Conservation (phyloP, 1,284 basidiomycete genomes). For the Tylopilus microsporus region DNA sequence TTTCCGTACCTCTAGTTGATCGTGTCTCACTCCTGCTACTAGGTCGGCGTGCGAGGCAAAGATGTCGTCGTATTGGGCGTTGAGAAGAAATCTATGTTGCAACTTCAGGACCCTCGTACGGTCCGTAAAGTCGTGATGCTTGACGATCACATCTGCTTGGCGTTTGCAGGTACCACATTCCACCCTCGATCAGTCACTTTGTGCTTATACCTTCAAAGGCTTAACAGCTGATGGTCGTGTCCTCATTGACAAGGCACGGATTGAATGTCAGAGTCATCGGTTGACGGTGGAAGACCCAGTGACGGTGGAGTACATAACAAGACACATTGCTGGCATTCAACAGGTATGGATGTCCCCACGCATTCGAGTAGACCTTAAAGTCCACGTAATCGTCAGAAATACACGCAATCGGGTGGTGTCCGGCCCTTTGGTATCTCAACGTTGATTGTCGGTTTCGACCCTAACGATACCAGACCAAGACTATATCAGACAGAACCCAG, state of each 20-base stretch:
- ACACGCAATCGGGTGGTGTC: constrained; percentile 99
- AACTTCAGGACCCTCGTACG: constrained; percentile 96
- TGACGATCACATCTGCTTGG: constrained; percentile 96
- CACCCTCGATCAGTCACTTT: constrained; percentile 2
- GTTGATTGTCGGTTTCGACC: constrained; percentile 95
- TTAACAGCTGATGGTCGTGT: constrained; percentile 97
- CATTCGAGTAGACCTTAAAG: neutral
- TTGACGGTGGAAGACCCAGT: constrained; percentile 98
- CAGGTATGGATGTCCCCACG: constrained; percentile 55
- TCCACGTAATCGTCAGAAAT: constrained; percentile 54
- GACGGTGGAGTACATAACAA: constrained; percentile 96
- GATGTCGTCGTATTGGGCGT: constrained; percentile 96
- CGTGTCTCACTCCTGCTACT: constrained; percentile 10
- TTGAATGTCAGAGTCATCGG: constrained; percentile 97
- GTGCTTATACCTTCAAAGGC: constrained; percentile 47
- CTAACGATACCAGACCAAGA: constrained; percentile 81
- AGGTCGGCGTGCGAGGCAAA: constrained; percentile 95
- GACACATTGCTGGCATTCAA: constrained; percentile 96
- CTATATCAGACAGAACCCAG: constrained; percentile 97
- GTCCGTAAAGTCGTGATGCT: constrained; percentile 98
- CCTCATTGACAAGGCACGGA: constrained; percentile 94
- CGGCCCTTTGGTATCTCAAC: constrained; percentile 98
- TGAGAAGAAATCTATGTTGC: constrained; percentile 97
- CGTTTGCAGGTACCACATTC: constrained; percentile 82
- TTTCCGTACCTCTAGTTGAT: neutral